phyloP scores from a whole-genome alignment of 192 early-diverging fungal genomes.

The Spizellomyces sp. region DNA sequence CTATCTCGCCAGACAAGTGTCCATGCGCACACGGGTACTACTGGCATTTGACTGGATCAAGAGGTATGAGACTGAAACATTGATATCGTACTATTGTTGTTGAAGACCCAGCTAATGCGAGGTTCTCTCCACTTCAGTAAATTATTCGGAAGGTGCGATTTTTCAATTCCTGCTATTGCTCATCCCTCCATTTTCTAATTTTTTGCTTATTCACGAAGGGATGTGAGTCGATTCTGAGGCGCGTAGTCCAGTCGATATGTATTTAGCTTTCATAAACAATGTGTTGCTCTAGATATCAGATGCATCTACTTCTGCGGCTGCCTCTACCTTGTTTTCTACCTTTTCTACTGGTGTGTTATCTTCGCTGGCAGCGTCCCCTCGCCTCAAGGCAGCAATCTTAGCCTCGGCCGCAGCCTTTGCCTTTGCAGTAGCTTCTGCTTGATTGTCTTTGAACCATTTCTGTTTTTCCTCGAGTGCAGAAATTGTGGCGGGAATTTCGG shows the following conservation, averaged over 20 bases:
- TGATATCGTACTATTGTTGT: too few relatives aligned
- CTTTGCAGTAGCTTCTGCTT: conserved; percentile 74
- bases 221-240: conserved; percentile 1
- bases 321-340: too few relatives aligned
- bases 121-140: too few relatives aligned
- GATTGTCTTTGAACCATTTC: conserved; percentile 73
- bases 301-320: too few relatives aligned
- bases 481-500: conserved; percentile 71
- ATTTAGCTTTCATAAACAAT: too few relatives aligned
- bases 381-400: conserved; percentile 70
- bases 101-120: too few relatives aligned
- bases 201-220: background rate
- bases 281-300: too few relatives aligned
- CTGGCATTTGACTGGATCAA: conserved; percentile 48
- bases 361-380: background rate
- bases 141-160: too few relatives aligned
- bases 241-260: background rate
- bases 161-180: too few relatives aligned
- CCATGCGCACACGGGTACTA: conserved; percentile 39
- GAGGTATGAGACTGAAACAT: background rate
- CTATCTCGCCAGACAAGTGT: conserved; percentile 46
- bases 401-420: conserved; percentile 89
- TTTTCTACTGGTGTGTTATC: too few relatives aligned
- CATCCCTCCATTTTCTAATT: too few relatives aligned
- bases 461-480: conserved; percentile 71